Percentiles rank a stretch among this genome's conserved stretches.
Conservation (phyloP, 768 basidiomycete genomes). For the Russula brevipes region DNA sequence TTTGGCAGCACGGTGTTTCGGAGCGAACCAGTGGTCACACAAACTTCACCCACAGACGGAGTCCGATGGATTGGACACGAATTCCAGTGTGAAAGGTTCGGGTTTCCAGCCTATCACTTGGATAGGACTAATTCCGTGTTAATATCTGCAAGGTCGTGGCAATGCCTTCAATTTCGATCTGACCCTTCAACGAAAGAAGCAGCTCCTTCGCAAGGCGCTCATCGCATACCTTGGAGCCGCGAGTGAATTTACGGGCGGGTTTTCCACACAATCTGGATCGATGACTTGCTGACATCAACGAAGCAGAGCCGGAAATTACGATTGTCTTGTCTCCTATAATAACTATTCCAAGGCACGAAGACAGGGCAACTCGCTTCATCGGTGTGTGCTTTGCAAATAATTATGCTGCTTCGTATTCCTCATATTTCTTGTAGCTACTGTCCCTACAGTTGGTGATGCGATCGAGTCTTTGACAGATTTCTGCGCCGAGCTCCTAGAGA, state of each 20-base stretch:
- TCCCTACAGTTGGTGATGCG: conserved; percentile 71
- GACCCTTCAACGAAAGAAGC: conserved; percentile 49
- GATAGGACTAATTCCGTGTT: background rate
- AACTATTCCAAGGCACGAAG: conserved; percentile 51
- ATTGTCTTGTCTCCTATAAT: conserved; percentile 66
- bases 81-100: conserved; percentile 52
- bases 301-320: conserved; percentile 62
- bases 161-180: conserved; percentile 56
- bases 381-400: conserved; percentile 36
- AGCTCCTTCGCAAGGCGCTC: conserved; percentile 54
- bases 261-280: background rate
- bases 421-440: conserved; percentile 45
- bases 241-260: conserved; percentile 63
- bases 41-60: conserved; percentile 61
- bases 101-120: conserved; percentile 11
- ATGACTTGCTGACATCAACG: background rate
- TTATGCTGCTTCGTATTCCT: conserved; percentile 6
- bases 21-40: conserved; percentile 52
- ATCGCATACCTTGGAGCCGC: conserved; percentile 64
- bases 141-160: conserved; percentile 41
- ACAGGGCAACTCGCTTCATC: conserved; percentile 51
- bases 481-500: conserved; percentile 53
- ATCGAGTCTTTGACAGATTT: conserved; percentile 62
- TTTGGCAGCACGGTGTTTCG: conserved; percentile 67
- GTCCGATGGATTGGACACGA: conserved; percentile 52